Evolutionary conservation across 306 rosid genomes (phyloP).

Genomic region (Cucurbita argyrosperma): DNA sequence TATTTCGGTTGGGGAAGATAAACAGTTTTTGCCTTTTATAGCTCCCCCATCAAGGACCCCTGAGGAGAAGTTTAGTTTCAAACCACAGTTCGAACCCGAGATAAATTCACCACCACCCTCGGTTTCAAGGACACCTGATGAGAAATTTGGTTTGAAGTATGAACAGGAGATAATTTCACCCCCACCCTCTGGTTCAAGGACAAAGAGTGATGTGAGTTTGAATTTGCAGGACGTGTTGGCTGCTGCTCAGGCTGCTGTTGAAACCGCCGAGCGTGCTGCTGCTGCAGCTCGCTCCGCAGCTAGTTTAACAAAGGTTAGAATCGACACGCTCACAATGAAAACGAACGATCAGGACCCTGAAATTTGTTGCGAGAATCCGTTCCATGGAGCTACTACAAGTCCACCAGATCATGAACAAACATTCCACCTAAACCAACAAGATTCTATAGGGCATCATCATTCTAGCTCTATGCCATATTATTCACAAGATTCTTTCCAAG

Average conservation of each 20-base stretch:
- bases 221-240: conserved; percentile 79
- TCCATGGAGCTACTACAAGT: conserved; percentile 21
- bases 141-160: not conserved
- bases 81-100: not conserved
- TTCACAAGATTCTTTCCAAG: conserved; percentile 17
- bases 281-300: conserved; percentile 88
- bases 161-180: conserved; percentile 2
- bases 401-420: conserved; percentile 17
- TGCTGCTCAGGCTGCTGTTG: conserved; percentile 94
- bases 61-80: not conserved
- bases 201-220: conserved; percentile 34
- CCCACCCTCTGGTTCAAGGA: conserved; percentile 28
- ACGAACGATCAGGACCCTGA: conserved; percentile 24
- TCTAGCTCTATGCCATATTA: conserved; percentile 8
- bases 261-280: conserved; percentile 82
- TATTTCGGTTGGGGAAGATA: conserved; percentile 35
- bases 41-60: conserved; percentile 39
- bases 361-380: conserved; percentile 42
- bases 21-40: conserved; percentile 75
- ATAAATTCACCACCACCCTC: conserved; percentile 15
- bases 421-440: conserved; percentile 11
- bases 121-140: conserved; percentile 18
- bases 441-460: conserved; percentile 17
- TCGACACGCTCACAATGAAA: conserved; percentile 49
- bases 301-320: conserved; percentile 68